phyloP scores from a whole-genome alignment of 2,329 filamentous ascomycete genomes.

The Colletotrichum kahawae region DNA sequence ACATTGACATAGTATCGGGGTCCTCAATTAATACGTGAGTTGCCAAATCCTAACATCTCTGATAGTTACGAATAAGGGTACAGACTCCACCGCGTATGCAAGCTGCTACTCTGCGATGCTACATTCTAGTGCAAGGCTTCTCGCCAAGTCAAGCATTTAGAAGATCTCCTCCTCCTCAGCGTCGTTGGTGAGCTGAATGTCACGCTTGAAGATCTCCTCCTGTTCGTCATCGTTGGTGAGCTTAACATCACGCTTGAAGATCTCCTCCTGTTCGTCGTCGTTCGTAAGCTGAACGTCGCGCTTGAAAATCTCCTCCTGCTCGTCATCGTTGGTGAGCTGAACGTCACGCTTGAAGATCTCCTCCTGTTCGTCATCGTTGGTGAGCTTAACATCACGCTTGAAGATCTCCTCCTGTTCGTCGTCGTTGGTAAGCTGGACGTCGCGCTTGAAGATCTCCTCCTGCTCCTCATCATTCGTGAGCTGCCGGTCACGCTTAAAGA shows the following conservation, averaged over 20 bases:
- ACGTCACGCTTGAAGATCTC: neutral
- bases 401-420: neutral
- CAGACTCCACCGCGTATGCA: neutral
- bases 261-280: neutral
- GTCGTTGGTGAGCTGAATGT: neutral
- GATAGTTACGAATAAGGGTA: neutral
- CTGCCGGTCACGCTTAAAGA: neutral
- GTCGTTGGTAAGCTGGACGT: neutral
- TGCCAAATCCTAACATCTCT: neutral
- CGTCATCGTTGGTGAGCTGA: neutral
- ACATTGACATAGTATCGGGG: no score
- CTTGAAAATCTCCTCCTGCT: neutral
- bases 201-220: neutral
- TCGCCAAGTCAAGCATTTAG: neutral
- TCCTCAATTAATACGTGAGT: neutral
- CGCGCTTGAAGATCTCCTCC: neutral
- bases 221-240: neutral
- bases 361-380: neutral
- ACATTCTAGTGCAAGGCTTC: neutral
- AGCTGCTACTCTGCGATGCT: neutral
- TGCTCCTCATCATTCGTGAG: neutral
- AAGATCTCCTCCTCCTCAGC: slow-evolving; percentile 1
- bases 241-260: neutral
- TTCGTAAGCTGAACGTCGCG: neutral
- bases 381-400: neutral